Percentiles rank a stretch among this genome's conserved stretches.
These are phyloP conservation scores for Tricholoma saponaceum DNA, from an alignment of 768 basidiomycete species.

Conservation along the genomic window DNA sequence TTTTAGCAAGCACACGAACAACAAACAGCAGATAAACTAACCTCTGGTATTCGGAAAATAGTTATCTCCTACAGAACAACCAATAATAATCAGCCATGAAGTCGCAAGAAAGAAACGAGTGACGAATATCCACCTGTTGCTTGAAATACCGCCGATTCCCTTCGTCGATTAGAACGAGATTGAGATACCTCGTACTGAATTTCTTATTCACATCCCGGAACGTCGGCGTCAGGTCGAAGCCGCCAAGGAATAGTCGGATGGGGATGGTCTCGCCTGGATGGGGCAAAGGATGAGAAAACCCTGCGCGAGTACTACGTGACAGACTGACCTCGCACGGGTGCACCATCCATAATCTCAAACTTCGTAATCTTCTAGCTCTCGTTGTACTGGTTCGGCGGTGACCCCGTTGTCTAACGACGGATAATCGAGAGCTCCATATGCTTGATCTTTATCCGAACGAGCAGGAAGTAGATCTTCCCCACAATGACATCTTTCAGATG, in stretches of 20 bases:
- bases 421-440: slow-evolving; percentile 99
- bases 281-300: neutral
- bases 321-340: slow-evolving; percentile 83
- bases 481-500: slow-evolving; percentile 99
- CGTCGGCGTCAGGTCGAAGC: slow-evolving; percentile 97
- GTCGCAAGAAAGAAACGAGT: neutral
- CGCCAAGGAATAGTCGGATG: slow-evolving; percentile 94
- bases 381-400: slow-evolving; percentile 98
- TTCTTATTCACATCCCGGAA: slow-evolving; percentile 99
- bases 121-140: slow-evolving; percentile 62
- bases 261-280: slow-evolving; percentile 91
- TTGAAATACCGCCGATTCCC: slow-evolving; percentile 98
- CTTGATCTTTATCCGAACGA: slow-evolving; percentile 99
- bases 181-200: slow-evolving; percentile 94
- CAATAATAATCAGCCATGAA: neutral
- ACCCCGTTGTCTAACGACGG: slow-evolving; percentile 92
- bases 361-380: slow-evolving; percentile 99
- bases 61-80: slow-evolving; percentile 13
- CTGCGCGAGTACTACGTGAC: neutral
- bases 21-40: neutral
- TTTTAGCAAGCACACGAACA: neutral
- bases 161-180: slow-evolving; percentile 95
- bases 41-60: slow-evolving; percentile 20
- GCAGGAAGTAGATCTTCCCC: slow-evolving; percentile 98
- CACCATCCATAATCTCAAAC: slow-evolving; percentile 99